Conservation (phyloP, 495 filamentous ascomycete species). For the Aspergillus kassunensis region DNA sequence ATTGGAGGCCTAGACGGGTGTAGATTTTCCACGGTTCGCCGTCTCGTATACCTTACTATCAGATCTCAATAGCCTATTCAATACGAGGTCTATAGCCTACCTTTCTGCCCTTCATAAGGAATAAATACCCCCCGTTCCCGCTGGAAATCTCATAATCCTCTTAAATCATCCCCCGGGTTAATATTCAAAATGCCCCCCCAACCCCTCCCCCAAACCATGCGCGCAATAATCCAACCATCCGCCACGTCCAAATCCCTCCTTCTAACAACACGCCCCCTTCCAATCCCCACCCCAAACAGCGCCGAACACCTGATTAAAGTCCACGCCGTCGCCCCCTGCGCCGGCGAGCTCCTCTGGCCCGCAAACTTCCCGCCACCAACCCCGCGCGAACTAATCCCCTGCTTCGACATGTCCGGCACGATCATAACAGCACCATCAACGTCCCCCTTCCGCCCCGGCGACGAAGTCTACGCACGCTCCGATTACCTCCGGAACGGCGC, state of each 20-base stretch:
- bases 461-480: conserved; percentile 49
- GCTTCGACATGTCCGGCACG: conserved; percentile 48
- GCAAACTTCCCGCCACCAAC: conserved; percentile 34
- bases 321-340: conserved; percentile 45
- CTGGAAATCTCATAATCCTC: too few relatives aligned
- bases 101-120: too few relatives aligned
- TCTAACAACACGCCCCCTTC: conserved; percentile 16
- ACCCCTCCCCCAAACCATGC: conserved; percentile 5
- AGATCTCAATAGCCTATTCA: too few relatives aligned
- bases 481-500: conserved; percentile 36
- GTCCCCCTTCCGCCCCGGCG: conserved; percentile 45
- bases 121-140: too few relatives aligned
- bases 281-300: conserved; percentile 15
- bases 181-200: neutral
- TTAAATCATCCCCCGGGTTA: too few relatives aligned
- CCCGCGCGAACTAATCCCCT: conserved; percentile 38
- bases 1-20: too few relatives aligned
- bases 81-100: too few relatives aligned
- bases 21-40: too few relatives aligned
- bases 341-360: conserved; percentile 53
- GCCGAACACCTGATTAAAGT: conserved; percentile 52
- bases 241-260: neutral
- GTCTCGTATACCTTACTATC: too few relatives aligned
- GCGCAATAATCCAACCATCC: conserved; percentile 8
- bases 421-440: conserved; percentile 36